A percentile compares a stretch with the other conserved stretches of the same genome.
These are phyloP conservation scores for Trichophyton simii DNA, from an alignment of 2,329 filamentous ascomycete genomes.

Conservation along the genomic window DNA sequence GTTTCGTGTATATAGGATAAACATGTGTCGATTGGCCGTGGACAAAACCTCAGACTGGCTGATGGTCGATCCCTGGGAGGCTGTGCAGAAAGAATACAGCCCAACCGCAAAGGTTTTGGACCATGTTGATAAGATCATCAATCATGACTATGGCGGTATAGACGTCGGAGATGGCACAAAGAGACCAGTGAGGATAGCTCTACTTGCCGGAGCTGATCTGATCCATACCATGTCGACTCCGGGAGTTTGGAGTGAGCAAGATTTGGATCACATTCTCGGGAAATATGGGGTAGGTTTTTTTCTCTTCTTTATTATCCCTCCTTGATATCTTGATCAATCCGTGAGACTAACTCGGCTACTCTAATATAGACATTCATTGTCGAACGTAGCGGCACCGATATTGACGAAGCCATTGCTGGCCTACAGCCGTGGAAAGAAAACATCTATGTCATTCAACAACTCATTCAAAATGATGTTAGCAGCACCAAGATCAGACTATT, in stretches of 20 bases:
- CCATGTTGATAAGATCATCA: constrained; percentile 85
- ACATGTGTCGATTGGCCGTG: constrained; percentile 78
- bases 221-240: constrained; percentile 59
- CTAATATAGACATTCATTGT: constrained; percentile 54
- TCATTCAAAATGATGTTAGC: constrained; percentile 76
- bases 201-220: constrained; percentile 68
- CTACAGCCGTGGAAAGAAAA: constrained; percentile 75
- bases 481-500: constrained; percentile 74
- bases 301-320: background rate
- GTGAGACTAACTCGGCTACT: background rate
- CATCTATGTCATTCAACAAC: constrained; percentile 75
- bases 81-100: constrained; percentile 70
- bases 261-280: constrained; percentile 77
- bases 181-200: constrained; percentile 59
- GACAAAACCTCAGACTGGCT: constrained; percentile 61
- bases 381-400: constrained; percentile 78
- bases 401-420: constrained; percentile 73
- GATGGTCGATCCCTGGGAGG: constrained; percentile 83
- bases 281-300: constrained; percentile 51
- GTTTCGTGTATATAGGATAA: constrained; percentile 38
- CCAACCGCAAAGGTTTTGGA: constrained; percentile 82
- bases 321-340: background rate
- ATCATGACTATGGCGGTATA: constrained; percentile 62
- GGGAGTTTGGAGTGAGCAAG: constrained; percentile 69
- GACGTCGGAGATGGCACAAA: constrained; percentile 52